These are phyloP conservation scores for Cercospora brassicicola DNA, from an alignment of 2,329 filamentous ascomycete genomes.

Conservation along the genomic window DNA sequence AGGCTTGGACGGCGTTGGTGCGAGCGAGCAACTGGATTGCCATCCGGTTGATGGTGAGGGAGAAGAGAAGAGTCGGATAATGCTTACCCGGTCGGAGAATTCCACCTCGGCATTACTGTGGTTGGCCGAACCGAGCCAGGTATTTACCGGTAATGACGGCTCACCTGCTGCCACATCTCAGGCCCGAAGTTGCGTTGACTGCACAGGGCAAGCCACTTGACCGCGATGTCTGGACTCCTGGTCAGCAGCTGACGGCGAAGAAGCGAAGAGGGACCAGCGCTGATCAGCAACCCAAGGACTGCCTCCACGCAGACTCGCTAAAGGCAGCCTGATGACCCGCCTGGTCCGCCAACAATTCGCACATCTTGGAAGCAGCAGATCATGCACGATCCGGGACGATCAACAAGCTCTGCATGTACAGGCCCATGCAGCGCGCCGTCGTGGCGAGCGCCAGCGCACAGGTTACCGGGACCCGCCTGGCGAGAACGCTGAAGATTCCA, in stretches of 20 bases:
- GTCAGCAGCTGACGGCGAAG: background rate
- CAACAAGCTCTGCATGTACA: background rate
- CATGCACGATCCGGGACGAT: background rate
- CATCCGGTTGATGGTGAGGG: background rate
- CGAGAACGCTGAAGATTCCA: background rate
- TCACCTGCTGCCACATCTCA: background rate
- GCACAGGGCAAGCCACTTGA: background rate
- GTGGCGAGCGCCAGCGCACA: slow-evolving; percentile 8
- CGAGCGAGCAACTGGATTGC: background rate
- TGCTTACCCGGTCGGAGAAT: background rate
- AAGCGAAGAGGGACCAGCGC: background rate
- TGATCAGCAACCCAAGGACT: background rate
- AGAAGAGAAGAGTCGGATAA: background rate
- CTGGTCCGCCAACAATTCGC: background rate
- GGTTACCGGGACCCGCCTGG: background rate
- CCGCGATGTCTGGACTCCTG: background rate
- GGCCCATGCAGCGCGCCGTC: slow-evolving; percentile 5
- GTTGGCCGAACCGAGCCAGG: background rate
- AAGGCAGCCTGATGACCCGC: background rate
- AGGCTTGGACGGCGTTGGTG: background rate
- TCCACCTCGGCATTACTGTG: background rate
- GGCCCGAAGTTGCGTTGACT: background rate
- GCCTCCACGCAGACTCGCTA: background rate
- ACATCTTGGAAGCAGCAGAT: background rate
- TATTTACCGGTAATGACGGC: background rate